These are phyloP conservation scores for Onygenales sp. DNA, from an alignment of 2,329 filamentous ascomycete genomes.

Conservation along the genomic window DNA sequence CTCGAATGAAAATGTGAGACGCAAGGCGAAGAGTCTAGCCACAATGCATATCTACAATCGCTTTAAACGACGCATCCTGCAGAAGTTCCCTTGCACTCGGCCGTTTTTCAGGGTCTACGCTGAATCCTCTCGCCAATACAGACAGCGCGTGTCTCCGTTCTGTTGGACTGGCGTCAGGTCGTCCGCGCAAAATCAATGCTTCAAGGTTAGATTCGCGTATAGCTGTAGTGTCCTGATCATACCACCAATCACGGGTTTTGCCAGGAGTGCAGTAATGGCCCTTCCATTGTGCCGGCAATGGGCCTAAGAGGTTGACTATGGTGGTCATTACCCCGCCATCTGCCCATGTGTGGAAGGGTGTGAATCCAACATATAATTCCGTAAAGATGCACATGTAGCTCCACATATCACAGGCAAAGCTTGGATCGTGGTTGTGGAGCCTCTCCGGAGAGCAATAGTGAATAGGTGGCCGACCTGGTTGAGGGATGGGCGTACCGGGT, in stretches of 20 bases:
- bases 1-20: too few species aligned
- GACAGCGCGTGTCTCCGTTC: not conserved
- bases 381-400: slow-evolving; percentile 11
- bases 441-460: slow-evolving; percentile 9
- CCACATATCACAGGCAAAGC: slow-evolving; percentile 12
- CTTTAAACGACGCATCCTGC: slow-evolving; percentile 1
- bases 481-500: not conserved
- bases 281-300: slow-evolving; percentile 1
- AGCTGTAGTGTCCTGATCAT: too few species aligned
- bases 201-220: not conserved
- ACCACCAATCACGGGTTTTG: slow-evolving; percentile 1
- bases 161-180: not conserved
- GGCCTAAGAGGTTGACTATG: not conserved
- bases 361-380: slow-evolving; percentile 7
- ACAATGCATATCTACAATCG: not conserved
- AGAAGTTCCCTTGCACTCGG: slow-evolving; percentile 2
- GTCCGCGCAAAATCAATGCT: not conserved
- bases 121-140: not conserved
- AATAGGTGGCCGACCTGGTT: slow-evolving; percentile 4
- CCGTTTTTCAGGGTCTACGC: not conserved
- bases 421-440: slow-evolving; percentile 6
- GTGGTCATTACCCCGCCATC: not conserved
- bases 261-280: not conserved
- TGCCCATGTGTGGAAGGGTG: slow-evolving; percentile 2
- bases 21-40: not conserved